phyloP scores from a whole-genome alignment of 2,329 filamentous ascomycete genomes.

The Sclerotinia borealis region DNA sequence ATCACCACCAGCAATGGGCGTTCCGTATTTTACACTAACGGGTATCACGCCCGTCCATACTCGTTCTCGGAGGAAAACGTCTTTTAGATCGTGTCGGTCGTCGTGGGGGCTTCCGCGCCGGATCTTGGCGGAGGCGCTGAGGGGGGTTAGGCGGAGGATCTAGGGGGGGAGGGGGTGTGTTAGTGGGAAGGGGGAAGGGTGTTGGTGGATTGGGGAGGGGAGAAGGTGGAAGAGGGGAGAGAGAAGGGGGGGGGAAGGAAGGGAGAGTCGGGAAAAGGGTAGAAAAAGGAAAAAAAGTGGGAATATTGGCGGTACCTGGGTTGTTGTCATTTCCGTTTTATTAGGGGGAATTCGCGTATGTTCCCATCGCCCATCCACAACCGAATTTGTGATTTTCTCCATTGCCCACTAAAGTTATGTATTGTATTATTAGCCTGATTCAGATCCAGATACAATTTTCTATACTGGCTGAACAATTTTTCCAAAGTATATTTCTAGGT shows the following conservation, averaged over 20 bases:
- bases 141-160: slow-evolving; percentile 63
- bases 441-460: not conserved
- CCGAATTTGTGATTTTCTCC: slow-evolving; percentile 68
- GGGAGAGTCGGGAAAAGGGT: not conserved
- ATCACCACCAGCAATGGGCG: slow-evolving; percentile 20
- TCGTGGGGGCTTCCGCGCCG: slow-evolving; percentile 58
- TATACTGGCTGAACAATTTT: not conserved
- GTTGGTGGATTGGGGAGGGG: not conserved
- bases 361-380: slow-evolving; percentile 64
- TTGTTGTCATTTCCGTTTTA: slow-evolving; percentile 67
- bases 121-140: slow-evolving; percentile 70
- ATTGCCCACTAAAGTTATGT: slow-evolving; percentile 53
- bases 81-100: slow-evolving; percentile 42
- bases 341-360: slow-evolving; percentile 65
- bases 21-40: slow-evolving; percentile 55
- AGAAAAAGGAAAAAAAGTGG: not conserved
- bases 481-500: too few relatives aligned
- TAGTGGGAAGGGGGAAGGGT: not conserved
- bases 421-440: not conserved
- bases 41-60: slow-evolving; percentile 57
- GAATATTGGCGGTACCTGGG: slow-evolving; percentile 30
- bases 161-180: slow-evolving; percentile 29
- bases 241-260: not conserved
- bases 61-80: slow-evolving; percentile 36
- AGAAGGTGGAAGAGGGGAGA: not conserved